Conservation (phyloP, 805 yeast genomes). For the Saccharomycopsis sp. region DNA sequence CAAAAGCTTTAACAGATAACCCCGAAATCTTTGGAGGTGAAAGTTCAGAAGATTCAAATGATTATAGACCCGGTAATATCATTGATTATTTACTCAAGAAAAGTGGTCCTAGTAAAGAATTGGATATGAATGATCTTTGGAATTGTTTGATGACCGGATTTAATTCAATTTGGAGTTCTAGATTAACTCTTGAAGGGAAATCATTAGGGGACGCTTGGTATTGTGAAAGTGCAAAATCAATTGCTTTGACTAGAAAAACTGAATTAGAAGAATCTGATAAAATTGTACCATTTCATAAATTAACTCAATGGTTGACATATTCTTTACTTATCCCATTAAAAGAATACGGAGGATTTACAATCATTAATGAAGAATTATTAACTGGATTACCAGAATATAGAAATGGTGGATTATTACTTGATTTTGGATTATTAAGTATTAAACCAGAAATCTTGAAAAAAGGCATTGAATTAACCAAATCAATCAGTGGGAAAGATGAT, state of each 20-base stretch:
- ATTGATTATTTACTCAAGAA: constrained; percentile 35
- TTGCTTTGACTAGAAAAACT: constrained; percentile 26
- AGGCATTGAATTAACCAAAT: constrained; percentile 30
- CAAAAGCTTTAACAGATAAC: constrained; percentile 33
- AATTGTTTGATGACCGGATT: constrained; percentile 44
- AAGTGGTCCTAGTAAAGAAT: constrained; percentile 11
- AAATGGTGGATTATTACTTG: constrained; percentile 56
- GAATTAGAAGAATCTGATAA: constrained; percentile 25
- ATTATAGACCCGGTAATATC: constrained; percentile 39
- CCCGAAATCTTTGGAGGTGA: constrained; percentile 32
- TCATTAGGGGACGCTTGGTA: constrained; percentile 58
- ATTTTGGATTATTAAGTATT: constrained; percentile 38
- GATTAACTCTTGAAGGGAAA: constrained; percentile 39
- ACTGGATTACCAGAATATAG: constrained; percentile 55
- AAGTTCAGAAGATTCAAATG: neutral
- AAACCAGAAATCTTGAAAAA: constrained; percentile 30
- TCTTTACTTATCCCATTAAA: constrained; percentile 45
- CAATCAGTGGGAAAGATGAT: constrained; percentile 20
- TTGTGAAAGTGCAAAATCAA: constrained; percentile 14
- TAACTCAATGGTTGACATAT: constrained; percentile 60
- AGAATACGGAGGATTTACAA: constrained; percentile 31
- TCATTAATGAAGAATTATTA: constrained; percentile 31
- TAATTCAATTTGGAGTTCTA: constrained; percentile 47
- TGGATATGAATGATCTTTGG: constrained; percentile 44
- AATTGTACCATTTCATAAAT: constrained; percentile 53